These are phyloP conservation scores for Lentinula aciculospora DNA, from an alignment of 768 basidiomycete genomes.

Conservation along the genomic window DNA sequence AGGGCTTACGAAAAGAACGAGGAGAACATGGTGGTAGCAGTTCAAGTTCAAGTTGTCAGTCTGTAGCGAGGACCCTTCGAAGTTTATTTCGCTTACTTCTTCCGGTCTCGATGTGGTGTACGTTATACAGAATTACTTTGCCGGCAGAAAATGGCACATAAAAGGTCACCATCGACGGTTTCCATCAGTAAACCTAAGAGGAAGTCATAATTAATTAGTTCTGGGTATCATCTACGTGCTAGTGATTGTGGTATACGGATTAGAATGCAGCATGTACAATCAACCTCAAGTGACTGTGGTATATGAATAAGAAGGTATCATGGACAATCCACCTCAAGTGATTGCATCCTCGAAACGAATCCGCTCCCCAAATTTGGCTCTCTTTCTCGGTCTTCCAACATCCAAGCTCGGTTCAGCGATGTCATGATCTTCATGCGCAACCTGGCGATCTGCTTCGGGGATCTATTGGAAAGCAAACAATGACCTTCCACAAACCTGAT, in stretches of 20 bases:
- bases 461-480: background rate
- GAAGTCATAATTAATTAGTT: too few species aligned
- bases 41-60: background rate
- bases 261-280: background rate
- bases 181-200: too few species aligned
- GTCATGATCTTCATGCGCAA: background rate
- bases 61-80: too few species aligned
- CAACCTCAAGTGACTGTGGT: background rate
- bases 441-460: background rate
- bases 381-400: background rate
- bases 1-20: conserved; percentile 70
- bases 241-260: background rate
- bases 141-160: too few species aligned
- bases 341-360: background rate
- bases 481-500: too few species aligned
- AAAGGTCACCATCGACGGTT: too few species aligned
- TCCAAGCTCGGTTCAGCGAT: background rate
- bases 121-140: too few species aligned
- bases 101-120: background rate
- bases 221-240: background rate
- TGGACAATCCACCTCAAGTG: background rate
- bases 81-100: background rate
- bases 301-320: background rate
- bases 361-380: background rate
- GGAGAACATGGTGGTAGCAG: conserved; percentile 58